Conservation (phyloP, 441 rosid species). For the Populus hybrid region DNA sequence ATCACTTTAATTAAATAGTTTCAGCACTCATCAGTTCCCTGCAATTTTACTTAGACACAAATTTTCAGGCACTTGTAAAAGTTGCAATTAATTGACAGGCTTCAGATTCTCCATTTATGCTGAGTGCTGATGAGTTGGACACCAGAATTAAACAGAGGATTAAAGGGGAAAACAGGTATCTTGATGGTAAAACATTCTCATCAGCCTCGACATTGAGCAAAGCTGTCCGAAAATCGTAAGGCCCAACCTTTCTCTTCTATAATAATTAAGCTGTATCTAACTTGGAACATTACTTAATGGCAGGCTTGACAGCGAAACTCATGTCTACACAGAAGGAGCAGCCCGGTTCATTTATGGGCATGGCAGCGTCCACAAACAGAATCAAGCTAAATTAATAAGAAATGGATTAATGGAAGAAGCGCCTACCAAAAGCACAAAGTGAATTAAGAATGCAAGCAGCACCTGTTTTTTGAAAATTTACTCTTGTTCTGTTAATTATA, state of each 20-base stretch:
- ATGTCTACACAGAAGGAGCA: slow-evolving; percentile 56
- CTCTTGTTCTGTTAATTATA: not conserved
- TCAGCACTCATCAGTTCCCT: too few species aligned
- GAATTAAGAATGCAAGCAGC: slow-evolving; percentile 15
- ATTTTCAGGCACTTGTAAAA: not conserved
- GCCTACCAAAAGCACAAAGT: slow-evolving; percentile 22
- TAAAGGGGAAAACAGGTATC: slow-evolving; percentile 46
- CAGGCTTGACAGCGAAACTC: slow-evolving; percentile 57
- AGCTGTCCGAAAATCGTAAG: slow-evolving; percentile 53
- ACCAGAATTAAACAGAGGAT: slow-evolving; percentile 43
- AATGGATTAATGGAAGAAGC: slow-evolving; percentile 6
- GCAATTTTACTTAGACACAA: not conserved
- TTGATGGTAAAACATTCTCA: slow-evolving; percentile 52
- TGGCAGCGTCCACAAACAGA: slow-evolving; percentile 37
- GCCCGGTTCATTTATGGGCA: slow-evolving; percentile 63
- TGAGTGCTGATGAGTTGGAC: slow-evolving; percentile 47
- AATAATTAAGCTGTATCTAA: not conserved
- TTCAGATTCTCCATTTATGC: slow-evolving; percentile 41
- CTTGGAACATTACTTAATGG: not conserved
- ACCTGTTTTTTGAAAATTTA: not conserved
- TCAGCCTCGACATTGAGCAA: slow-evolving; percentile 53
- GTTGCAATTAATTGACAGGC: slow-evolving; percentile 30
- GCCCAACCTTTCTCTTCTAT: not conserved
- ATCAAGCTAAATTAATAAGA: slow-evolving; percentile 23
- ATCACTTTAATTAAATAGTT: not conserved